Conservation (phyloP, 2,329 filamentous ascomycete genomes). For the Calonectria pseudoreteaudii region DNA sequence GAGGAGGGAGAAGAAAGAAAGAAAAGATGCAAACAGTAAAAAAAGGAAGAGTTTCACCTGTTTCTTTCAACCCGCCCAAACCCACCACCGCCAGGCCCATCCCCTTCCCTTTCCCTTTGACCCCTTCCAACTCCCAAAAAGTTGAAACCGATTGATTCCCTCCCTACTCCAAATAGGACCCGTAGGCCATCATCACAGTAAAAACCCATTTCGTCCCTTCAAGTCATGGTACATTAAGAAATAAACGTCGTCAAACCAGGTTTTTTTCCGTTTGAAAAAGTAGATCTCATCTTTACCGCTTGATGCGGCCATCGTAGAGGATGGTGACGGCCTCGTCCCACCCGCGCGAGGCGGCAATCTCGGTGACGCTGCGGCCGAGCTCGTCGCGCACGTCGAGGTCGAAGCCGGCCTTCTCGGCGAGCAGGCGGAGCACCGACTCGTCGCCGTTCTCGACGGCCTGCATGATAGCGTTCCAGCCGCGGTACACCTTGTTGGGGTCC, state of each 20-base stretch:
- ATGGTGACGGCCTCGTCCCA: constrained; percentile 69
- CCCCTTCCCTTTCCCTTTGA: constrained; percentile 8
- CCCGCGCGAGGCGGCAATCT: constrained; percentile 68
- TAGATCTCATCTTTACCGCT: constrained; percentile 10
- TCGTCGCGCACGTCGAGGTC: constrained; percentile 67
- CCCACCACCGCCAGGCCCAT: too few relatives aligned
- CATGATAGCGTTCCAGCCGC: constrained; percentile 74
- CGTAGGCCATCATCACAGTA: constrained; percentile 21
- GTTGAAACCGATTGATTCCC: constrained; percentile 31
- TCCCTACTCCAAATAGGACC: constrained; percentile 34
- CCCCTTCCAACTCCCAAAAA: constrained; percentile 22
- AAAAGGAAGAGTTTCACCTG: neutral
- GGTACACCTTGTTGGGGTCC: constrained; percentile 76
- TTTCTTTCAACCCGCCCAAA: constrained; percentile 2
- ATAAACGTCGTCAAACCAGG: constrained; percentile 7
- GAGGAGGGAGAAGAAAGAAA: neutral
- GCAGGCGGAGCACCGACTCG: constrained; percentile 61
- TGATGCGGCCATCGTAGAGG: constrained; percentile 44
- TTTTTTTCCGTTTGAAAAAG: neutral
- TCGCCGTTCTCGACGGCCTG: constrained; percentile 76
- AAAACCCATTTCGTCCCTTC: constrained; percentile 23
- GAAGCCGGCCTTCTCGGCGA: constrained; percentile 62
- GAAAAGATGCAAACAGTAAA: neutral
- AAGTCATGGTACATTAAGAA: constrained; percentile 35
- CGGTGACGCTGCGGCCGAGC: constrained; percentile 63